Percentiles rank a stretch among this genome's conserved stretches.
Evolutionary conservation across 805 yeast species (phyloP).

Genomic region (Metschnikowia continentalis): DNA sequence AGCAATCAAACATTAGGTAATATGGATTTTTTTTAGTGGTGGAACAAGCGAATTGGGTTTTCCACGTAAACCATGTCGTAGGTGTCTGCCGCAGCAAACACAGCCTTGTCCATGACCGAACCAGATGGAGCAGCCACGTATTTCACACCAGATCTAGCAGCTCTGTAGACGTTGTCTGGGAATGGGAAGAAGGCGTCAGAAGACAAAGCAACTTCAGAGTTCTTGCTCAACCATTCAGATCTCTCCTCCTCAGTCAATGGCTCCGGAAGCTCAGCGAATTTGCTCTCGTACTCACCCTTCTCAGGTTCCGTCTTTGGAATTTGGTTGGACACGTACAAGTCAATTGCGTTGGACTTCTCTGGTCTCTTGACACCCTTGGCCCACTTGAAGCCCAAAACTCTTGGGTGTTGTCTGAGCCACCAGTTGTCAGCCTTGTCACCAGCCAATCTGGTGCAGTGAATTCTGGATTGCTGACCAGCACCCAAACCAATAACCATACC

Average conservation of each 20-base stretch:
- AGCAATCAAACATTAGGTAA: background rate
- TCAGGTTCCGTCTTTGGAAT: slow-evolving; percentile 91
- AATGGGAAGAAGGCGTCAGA: slow-evolving; percentile 99
- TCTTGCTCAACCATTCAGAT: slow-evolving; percentile 76
- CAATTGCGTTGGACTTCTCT: slow-evolving; percentile 97
- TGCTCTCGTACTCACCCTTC: slow-evolving; percentile 84
- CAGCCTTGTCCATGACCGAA: slow-evolving; percentile 96
- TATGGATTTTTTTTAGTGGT: slow-evolving; percentile 52
- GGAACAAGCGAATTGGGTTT: slow-evolving; percentile 97
- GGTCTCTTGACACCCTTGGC: slow-evolving; percentile 98
- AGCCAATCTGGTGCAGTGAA: slow-evolving; percentile 98
- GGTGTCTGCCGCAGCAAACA: slow-evolving; percentile 91
- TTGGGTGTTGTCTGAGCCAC: slow-evolving; percentile 99
- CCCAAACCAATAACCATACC: slow-evolving; percentile 99
- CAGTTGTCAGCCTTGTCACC: slow-evolving; percentile 99
- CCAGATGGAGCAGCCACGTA: slow-evolving; percentile 97
- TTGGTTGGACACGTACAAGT: slow-evolving; percentile 85
- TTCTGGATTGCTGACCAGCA: slow-evolving; percentile 99
- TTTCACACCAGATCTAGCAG: slow-evolving; percentile 94
- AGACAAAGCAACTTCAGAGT: slow-evolving; percentile 83
- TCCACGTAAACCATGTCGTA: slow-evolving; percentile 88
- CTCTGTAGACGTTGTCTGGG: slow-evolving; percentile 98
- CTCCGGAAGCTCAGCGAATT: slow-evolving; percentile 77
- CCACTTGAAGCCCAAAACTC: slow-evolving; percentile 90
- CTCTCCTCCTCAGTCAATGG: slow-evolving; percentile 83